Base-by-base conservation (phyloP, 148 eudicot species). In the Diospyros kaki region DNA sequence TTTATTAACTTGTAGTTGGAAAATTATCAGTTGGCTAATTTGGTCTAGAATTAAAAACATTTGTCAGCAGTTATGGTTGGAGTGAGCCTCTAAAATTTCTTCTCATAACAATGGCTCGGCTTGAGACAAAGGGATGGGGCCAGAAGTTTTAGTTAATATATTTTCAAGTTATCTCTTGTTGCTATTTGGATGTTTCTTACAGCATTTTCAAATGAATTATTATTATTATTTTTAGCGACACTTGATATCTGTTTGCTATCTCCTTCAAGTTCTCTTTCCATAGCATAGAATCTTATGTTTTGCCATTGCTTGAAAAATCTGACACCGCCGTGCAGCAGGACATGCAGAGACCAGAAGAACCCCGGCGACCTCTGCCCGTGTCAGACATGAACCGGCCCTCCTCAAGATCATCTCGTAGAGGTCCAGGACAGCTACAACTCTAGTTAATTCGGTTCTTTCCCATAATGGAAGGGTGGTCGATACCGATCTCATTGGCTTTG, bases 371-470 rank as follows among this genome's bases (percentile, higher is more conserved):
- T 58, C 56, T 69, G 46, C 66, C 86, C 51, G 65, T 54, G 46
- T 68, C 81, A 28, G 94, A 89, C 64, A 65, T 69, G 56, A 79
- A 28, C 73, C 81, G 85, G 72, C 71, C 87, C 78, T 77, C 87
- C 7, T 83, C 87, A 62, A 88, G 85, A 71, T 75, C 89, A 17
- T 72, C 79, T 5, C 86, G 82, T 58, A 83, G 78, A 84, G 86
- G 70, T 64, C 76, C 87, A 53, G 93, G 86, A 67, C 91, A 92
- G 76, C 75, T 85, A 58, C 86, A 92, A 74, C 80, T 79, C 66
- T 86, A 63, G 86, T 69, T 55, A 64, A 45, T 79, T 69, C 75
- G 39, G 68, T 73, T 74, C 77, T 72, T 76, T 43, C 55, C 51
- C 76, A 70, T 72, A 41, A 54, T 62, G 62, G 59, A 18, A 73